Conservation (phyloP, 345 rosid species). For the Citrus trifoliata region DNA sequence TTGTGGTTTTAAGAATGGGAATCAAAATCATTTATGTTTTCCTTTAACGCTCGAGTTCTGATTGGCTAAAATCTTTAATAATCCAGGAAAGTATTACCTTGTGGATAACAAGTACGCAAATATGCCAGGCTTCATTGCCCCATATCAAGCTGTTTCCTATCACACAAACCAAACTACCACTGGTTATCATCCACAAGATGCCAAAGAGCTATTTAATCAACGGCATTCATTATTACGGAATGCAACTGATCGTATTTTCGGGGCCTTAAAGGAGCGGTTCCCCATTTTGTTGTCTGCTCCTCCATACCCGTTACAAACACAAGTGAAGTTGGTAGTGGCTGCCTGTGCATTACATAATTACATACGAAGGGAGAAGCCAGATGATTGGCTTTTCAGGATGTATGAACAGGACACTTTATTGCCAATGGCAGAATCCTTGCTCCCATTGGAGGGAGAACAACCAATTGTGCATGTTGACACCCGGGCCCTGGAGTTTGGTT, state of each 20-base stretch:
- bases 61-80: slow-evolving; percentile 2
- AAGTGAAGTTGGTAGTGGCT: slow-evolving; percentile 83
- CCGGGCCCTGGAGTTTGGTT: slow-evolving; percentile 33
- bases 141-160: slow-evolving; percentile 49
- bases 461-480: slow-evolving; percentile 28
- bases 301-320: slow-evolving; percentile 82
- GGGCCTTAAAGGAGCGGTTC: slow-evolving; percentile 75
- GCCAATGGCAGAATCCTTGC: slow-evolving; percentile 39
- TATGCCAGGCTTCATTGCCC: slow-evolving; percentile 77
- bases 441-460: slow-evolving; percentile 37
- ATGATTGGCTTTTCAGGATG: slow-evolving; percentile 60
- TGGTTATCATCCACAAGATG: slow-evolving; percentile 50
- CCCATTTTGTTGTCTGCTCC: slow-evolving; percentile 85
- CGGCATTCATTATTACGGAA: slow-evolving; percentile 57
- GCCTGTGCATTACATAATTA: slow-evolving; percentile 82
- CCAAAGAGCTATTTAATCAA: slow-evolving; percentile 73
- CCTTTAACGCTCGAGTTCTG: slow-evolving; percentile 5
- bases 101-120: slow-evolving; percentile 60
- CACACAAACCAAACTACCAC: slow-evolving; percentile 34
- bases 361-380: slow-evolving; percentile 71
- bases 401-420: slow-evolving; percentile 34
- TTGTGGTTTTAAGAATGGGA: neutral
- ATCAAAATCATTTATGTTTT: neutral
- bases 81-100: slow-evolving; percentile 81
- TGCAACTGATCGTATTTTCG: slow-evolving; percentile 49